A percentile compares a stretch with the other conserved stretches of the same genome.
Evolutionary conservation across 1,284 basidiomycete genomes (phyloP).

Genomic region (Ceraceosorus guamensis): DNA sequence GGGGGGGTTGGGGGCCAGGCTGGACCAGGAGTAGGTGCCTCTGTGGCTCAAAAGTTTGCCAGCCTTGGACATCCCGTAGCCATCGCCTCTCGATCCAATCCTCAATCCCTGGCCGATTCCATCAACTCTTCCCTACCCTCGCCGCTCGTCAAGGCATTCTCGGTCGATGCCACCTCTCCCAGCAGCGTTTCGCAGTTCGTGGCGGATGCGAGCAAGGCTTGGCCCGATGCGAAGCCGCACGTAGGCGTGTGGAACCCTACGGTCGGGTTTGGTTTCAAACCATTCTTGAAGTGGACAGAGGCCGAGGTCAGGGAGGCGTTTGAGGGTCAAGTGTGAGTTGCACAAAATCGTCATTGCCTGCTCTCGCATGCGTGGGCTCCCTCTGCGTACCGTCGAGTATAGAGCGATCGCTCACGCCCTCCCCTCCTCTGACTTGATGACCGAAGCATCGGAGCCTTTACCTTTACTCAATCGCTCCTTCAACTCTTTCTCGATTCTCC

Average conservation of each 20-base stretch:
- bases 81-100: not conserved
- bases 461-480: constrained; percentile 3
- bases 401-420: too few relatives aligned
- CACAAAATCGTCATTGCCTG: not conserved
- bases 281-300: constrained; percentile 2
- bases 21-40: constrained; percentile 4
- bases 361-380: not conserved
- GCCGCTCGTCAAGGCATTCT: not conserved
- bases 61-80: constrained; percentile 6
- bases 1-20: too few relatives aligned
- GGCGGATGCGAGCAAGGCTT: not conserved
- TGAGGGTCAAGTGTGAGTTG: constrained; percentile 3
- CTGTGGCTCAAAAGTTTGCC: constrained; percentile 2
- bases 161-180: constrained; percentile 2
- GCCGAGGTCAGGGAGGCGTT: not conserved
- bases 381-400: not conserved
- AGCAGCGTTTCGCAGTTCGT: not conserved
- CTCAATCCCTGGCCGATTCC: not conserved
- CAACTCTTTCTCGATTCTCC: not conserved
- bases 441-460: constrained; percentile 4
- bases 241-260: constrained; percentile 2
- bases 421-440: not conserved
- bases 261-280: not conserved
- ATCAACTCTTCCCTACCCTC: not conserved
- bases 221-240: not conserved